A percentile compares a stretch with the other conserved stretches of the same genome.
Conservation (phyloP, 139 green algal species). For the Trebouxia sp. region DNA sequence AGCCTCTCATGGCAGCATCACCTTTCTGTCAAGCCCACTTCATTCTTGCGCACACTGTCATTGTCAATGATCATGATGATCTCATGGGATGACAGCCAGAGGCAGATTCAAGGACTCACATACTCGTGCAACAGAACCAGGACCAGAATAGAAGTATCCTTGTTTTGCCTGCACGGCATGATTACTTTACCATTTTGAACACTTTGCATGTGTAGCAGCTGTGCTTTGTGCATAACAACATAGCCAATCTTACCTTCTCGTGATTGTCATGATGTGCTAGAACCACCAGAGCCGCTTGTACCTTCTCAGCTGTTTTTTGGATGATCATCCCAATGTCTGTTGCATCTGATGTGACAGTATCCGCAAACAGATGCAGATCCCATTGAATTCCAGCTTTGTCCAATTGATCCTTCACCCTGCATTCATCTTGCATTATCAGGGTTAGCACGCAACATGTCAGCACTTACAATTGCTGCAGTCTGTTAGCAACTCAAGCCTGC, state of each 20-base stretch:
- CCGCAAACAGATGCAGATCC: conserved; percentile 20
- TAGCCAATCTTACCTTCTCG: no score
- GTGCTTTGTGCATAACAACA: no score
- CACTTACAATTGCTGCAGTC: no score
- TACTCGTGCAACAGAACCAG: conserved; percentile 7
- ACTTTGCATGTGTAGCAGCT: no score
- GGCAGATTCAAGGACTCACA: neutral
- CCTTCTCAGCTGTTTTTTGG: neutral
- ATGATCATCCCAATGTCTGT: neutral
- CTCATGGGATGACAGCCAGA: neutral
- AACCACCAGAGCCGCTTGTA: neutral
- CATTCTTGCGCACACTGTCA: no score
- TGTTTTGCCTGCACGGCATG: neutral
- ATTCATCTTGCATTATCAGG: neutral
- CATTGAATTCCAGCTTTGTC: conserved; percentile 3
- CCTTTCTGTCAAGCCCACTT: no score
- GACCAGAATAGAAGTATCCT: conserved; percentile 16
- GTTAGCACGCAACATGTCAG: neutral
- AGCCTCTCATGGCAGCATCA: no score
- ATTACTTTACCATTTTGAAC: no score
- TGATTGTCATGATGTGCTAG: conserved; percentile 5
- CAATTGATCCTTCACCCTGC: neutral
- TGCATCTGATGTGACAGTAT: conserved; percentile 1
- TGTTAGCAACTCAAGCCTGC: neutral
- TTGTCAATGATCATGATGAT: no score